These are phyloP conservation scores for Chenopodium album DNA, from an alignment of 148 eudicot genomes.

Conservation along the genomic window DNA sequence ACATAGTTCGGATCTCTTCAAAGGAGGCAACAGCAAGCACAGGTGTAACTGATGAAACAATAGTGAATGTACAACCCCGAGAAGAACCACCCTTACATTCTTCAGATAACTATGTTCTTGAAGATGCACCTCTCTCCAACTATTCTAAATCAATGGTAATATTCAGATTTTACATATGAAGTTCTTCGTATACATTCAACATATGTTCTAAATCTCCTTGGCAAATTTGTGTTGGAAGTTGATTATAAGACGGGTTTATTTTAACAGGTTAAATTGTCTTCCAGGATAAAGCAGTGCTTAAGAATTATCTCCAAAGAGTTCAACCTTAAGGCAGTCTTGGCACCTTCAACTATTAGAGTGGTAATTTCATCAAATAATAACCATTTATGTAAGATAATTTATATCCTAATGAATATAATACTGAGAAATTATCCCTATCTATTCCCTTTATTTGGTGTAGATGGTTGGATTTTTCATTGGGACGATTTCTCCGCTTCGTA, in stretches of 20 bases:
- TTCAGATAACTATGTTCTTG: not conserved
- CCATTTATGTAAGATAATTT: too few relatives aligned
- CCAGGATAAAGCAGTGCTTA: constrained; percentile 24
- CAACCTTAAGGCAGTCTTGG: constrained; percentile 38
- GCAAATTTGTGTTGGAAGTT: too few relatives aligned
- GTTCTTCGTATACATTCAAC: too few relatives aligned
- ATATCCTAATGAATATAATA: not conserved
- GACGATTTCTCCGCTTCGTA: constrained; percentile 21
- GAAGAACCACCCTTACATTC: not conserved
- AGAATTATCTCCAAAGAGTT: constrained; percentile 15
- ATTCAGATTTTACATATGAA: too few relatives aligned
- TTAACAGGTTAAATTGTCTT: constrained; percentile 29
- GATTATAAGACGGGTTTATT: too few relatives aligned
- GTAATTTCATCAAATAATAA: constrained; percentile 7
- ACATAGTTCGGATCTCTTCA: constrained; percentile 60
- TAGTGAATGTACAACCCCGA: not conserved
- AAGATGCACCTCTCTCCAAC: not conserved
- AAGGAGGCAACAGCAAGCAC: constrained; percentile 7
- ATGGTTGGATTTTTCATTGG: constrained; percentile 30
- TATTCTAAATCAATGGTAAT: constrained; percentile 3
- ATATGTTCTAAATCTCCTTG: too few relatives aligned
- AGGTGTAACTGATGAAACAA: not conserved
- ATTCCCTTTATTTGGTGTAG: constrained; percentile 5
- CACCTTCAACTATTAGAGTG: constrained; percentile 46
- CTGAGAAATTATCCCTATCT: too few relatives aligned